phyloP scores from a whole-genome alignment of 805 yeast genomes.

The Yamadazyma tumulicola region DNA sequence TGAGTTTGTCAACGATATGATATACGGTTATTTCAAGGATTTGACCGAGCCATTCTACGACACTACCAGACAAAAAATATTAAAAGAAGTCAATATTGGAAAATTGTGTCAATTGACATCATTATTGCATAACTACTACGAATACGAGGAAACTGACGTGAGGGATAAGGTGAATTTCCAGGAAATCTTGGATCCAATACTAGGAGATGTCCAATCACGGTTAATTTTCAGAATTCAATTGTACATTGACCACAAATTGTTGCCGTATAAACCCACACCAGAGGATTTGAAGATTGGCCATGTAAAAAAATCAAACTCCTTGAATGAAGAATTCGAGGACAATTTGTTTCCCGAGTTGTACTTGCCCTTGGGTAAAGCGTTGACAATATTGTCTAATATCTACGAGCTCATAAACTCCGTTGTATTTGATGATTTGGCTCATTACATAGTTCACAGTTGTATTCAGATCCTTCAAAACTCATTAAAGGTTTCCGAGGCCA shows the following conservation, averaged over 20 bases:
- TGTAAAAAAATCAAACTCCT: conserved; percentile 16
- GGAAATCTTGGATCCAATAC: conserved; percentile 62
- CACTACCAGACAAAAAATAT: conserved; percentile 56
- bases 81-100: conserved; percentile 67
- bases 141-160: conserved; percentile 55
- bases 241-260: conserved; percentile 65
- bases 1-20: conserved; percentile 18
- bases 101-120: conserved; percentile 73
- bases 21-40: conserved; percentile 58
- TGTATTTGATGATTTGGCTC: conserved; percentile 87
- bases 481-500: conserved; percentile 36
- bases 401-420: conserved; percentile 74
- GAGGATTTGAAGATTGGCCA: conserved; percentile 65
- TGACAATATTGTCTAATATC: conserved; percentile 68
- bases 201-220: conserved; percentile 76
- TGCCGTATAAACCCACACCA: conserved; percentile 60
- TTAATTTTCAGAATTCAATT: conserved; percentile 76
- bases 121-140: conserved; percentile 63
- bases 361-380: conserved; percentile 67
- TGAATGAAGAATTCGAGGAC: conserved; percentile 34
- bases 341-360: conserved; percentile 50
- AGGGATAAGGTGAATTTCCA: conserved; percentile 38
- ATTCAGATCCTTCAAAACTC: conserved; percentile 58
- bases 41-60: conserved; percentile 80
- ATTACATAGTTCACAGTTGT: conserved; percentile 77